These are phyloP conservation scores for Yamadazyma membranifaciens DNA, from an alignment of 1,139 yeast species.

Conservation along the genomic window DNA sequence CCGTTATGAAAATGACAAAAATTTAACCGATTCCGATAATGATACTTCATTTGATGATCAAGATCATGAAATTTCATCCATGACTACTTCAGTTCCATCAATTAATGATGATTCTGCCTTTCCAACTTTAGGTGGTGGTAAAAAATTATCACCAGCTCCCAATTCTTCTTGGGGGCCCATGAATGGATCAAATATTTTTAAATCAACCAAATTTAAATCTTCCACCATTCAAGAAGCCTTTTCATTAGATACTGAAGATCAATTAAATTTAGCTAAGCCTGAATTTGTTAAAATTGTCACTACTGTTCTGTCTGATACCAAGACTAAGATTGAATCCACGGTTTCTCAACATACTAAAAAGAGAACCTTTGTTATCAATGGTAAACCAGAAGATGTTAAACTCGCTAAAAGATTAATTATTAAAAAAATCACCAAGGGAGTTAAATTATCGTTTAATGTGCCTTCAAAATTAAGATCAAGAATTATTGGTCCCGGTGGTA, in stretches of 20 bases:
- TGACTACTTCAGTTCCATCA: conserved; percentile 28
- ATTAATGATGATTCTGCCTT: conserved; percentile 59
- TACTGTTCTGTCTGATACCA: conserved; percentile 57
- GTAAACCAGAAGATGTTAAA: conserved; percentile 66
- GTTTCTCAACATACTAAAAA: conserved; percentile 72
- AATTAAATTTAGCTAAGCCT: conserved; percentile 58
- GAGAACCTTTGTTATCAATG: conserved; percentile 84
- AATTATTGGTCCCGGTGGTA: conserved; percentile 89
- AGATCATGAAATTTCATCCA: conserved; percentile 13
- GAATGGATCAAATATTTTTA: conserved; percentile 21
- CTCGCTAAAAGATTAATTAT: conserved; percentile 76
- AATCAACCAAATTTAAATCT: conserved; percentile 26
- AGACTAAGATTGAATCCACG: conserved; percentile 80
- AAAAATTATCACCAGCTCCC: conserved; percentile 17
- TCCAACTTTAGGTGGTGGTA: conserved; percentile 59
- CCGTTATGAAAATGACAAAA: conserved; percentile 37
- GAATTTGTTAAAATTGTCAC: conserved; percentile 66
- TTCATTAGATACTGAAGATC: conserved; percentile 66
- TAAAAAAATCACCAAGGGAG: conserved; percentile 76
- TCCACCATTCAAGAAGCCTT: conserved; percentile 70
- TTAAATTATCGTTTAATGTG: conserved; percentile 56
- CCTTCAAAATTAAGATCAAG: conserved; percentile 80
- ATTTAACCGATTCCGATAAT: conserved; percentile 10
- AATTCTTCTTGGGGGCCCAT: conserved; percentile 30
- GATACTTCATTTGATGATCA: conserved; percentile 10